Base-by-base conservation (phyloP, 768 basidiomycete genomes). In the Austroboletus eburneus region DNA sequence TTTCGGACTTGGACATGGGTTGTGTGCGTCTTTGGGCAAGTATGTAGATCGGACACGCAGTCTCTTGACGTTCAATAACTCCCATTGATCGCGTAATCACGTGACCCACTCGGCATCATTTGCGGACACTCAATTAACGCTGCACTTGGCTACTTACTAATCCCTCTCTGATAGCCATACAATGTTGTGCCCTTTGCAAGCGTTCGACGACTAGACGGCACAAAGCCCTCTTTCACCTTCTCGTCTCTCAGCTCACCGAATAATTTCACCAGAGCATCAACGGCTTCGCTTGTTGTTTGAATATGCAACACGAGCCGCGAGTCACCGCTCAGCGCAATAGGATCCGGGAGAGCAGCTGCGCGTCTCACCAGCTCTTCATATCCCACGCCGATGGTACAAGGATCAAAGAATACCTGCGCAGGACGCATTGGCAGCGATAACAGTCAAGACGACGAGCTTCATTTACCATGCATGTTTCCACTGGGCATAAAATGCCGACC, bases 391-490 rank as follows among this genome's bases (percentile, higher is more conserved):
- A 94, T 65, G 0, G 83, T 72, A 9, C 80, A 70, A 3, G 90
- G 80, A 59, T 93, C 83, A 61, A 86, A 91, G 67, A 92, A 91
- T 20, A 93, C 73, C 91, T 92, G 52, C 21, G 14, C 9, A 30
- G 17, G 5, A 25, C 21, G 1, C 9, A 14, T 52, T 40, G 55
- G 43, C 18, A 5, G n/a, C 10, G 20, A 8, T n/a, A 5, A 18
- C 9, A 9, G 9, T 21, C 9, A 24, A 27, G n/a, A n/a, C n/a
- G 6, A 45, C 39, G 25, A 22, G 13, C 25, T 16, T 23, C n/a
- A 62, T 77, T 48, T 45, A 91, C 91, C 90, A 95, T 96, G 75
- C 87, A 92, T 7, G 91, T 94, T 65, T 96, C 92, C 4, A 85
- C 87, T 29, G 75, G 72, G 51, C 76, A 83, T 17, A 79, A 63